A percentile compares a stretch with the other conserved stretches of the same genome.
Conservation (phyloP, 2,329 filamentous ascomycete genomes). For the Dryadomyces quercivorus region DNA sequence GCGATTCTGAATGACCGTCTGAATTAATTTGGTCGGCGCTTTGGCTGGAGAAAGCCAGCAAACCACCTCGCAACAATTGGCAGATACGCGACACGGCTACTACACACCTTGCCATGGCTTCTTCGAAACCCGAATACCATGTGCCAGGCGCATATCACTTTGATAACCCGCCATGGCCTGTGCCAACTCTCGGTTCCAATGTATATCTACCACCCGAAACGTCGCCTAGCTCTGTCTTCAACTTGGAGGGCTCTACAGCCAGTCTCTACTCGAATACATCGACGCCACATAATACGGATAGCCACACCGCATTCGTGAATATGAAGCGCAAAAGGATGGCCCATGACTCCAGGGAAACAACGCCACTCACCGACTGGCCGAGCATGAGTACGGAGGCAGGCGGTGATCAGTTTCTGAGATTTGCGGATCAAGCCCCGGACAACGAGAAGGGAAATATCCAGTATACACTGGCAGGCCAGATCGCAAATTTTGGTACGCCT, state of each 20-base stretch:
- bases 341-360: conserved; percentile 21
- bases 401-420: not conserved
- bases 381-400: conserved; percentile 13
- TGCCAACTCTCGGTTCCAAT: conserved; percentile 18
- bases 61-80: not conserved
- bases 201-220: conserved; percentile 21
- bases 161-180: conserved; percentile 12
- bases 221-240: conserved; percentile 15
- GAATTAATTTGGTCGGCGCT: too few species aligned
- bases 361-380: conserved; percentile 21
- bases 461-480: conserved; percentile 42
- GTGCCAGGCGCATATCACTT: conserved; percentile 20
- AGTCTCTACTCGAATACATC: conserved; percentile 26
- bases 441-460: conserved; percentile 13
- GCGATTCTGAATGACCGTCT: not conserved
- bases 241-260: conserved; percentile 23
- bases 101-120: conserved; percentile 15
- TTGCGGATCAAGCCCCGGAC: not conserved
- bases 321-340: conserved; percentile 33
- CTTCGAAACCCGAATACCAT: conserved; percentile 17
- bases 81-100: not conserved
- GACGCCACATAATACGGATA: conserved; percentile 12
- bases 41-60: not conserved
- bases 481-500: conserved; percentile 31
- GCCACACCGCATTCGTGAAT: conserved; percentile 6